A percentile compares a stretch with the other conserved stretches of the same genome.
These are phyloP conservation scores for Cladosporium velox DNA, from an alignment of 2,329 filamentous ascomycete species.

Conservation along the genomic window DNA sequence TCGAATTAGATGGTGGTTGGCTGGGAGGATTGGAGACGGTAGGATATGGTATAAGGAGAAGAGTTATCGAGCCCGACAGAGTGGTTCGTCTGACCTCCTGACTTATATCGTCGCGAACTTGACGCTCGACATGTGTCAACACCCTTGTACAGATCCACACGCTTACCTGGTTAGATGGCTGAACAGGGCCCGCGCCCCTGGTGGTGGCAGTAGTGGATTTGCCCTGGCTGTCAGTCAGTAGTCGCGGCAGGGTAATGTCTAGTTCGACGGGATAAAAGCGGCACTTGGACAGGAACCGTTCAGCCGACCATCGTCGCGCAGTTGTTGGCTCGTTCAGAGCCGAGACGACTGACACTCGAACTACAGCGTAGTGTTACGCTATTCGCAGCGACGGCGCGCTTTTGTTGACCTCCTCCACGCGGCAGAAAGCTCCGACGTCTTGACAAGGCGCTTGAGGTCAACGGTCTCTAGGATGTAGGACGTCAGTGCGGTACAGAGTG, in stretches of 20 bases:
- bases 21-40: background rate
- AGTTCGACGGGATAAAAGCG: conserved; percentile 3
- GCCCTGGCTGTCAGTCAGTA: background rate
- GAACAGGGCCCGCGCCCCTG: background rate
- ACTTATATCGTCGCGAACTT: background rate
- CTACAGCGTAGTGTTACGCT: conserved; percentile 3
- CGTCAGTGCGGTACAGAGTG: background rate
- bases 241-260: background rate
- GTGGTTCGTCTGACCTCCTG: conserved; percentile 1
- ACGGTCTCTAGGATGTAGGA: background rate
- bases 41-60: background rate
- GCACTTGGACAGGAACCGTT: background rate
- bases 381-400: background rate
- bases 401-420: background rate
- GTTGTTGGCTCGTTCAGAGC: background rate
- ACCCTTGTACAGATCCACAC: background rate
- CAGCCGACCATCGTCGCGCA: background rate
- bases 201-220: background rate
- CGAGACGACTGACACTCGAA: background rate
- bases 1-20: background rate
- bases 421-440: conserved; percentile 2
- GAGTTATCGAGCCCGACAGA: background rate
- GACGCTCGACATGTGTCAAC: background rate
- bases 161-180: background rate
- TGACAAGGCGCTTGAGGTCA: background rate